phyloP scores from a whole-genome alignment of 2,329 filamentous ascomycete genomes.

The Zymoseptoria ardabiliae region DNA sequence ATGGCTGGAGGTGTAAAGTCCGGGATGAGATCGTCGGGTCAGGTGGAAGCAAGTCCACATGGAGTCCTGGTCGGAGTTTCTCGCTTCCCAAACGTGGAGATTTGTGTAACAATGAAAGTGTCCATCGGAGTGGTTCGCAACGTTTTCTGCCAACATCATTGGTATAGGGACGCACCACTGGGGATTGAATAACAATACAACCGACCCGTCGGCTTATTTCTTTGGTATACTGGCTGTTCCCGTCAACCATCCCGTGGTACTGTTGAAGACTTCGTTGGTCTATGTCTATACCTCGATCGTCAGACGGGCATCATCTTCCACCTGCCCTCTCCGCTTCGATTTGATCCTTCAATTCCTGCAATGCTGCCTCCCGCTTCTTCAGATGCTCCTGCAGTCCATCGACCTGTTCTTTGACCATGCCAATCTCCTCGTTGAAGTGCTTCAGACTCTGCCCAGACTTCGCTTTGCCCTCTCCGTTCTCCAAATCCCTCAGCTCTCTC shows the following conservation, averaged over 20 bases:
- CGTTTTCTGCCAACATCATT: no score
- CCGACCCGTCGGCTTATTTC: background rate
- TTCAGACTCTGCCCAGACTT: constrained; percentile 67
- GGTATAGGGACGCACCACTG: no score
- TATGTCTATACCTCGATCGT: background rate
- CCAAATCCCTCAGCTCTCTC: constrained; percentile 65
- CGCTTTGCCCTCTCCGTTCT: constrained; percentile 61
- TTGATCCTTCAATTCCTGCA: constrained; percentile 70
- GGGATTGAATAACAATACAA: background rate
- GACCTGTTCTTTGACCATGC: constrained; percentile 87
- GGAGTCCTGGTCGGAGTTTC: background rate
- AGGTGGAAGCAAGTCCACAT: background rate
- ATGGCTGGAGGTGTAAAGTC: background rate
- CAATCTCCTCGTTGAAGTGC: constrained; percentile 75
- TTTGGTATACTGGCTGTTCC: background rate
- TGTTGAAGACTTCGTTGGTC: background rate
- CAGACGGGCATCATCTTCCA: constrained; percentile 10
- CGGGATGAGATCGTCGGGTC: background rate
- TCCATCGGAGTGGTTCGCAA: no score
- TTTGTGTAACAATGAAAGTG: no score
- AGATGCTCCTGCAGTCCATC: constrained; percentile 83
- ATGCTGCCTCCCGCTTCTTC: constrained; percentile 62
- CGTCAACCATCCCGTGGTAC: background rate
- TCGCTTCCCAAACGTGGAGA: background rate
- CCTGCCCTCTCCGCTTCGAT: constrained; percentile 65